phyloP scores from a whole-genome alignment of 228 moss, liverwort and hornwort genomes.

The Sphagnum fallax region DNA sequence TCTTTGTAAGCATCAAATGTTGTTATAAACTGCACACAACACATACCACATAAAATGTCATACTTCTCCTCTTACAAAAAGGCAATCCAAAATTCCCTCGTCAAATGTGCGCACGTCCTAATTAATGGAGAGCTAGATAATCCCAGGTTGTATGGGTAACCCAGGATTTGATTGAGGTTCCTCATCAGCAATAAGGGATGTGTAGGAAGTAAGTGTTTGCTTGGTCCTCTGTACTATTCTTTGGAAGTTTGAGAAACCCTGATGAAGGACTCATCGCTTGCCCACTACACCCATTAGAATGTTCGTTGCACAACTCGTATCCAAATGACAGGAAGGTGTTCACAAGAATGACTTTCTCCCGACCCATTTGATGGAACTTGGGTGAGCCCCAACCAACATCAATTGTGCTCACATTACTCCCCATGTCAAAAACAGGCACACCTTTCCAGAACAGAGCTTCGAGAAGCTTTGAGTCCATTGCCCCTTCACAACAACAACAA shows the following conservation, averaged over 20 bases:
- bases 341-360: slow-evolving; percentile 95
- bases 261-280: slow-evolving; percentile 20
- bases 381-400: slow-evolving; percentile 97
- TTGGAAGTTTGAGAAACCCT: slow-evolving; percentile 50
- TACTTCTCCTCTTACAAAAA: no score
- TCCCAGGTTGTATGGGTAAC: no score
- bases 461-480: slow-evolving; percentile 78
- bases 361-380: slow-evolving; percentile 93
- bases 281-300: slow-evolving; percentile 23
- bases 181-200: not conserved
- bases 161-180: not conserved
- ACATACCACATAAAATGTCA: not conserved
- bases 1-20: slow-evolving; percentile 45
- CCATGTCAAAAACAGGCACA: slow-evolving; percentile 89
- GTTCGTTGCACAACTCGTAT: slow-evolving; percentile 49
- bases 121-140: no score
- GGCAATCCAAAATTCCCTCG: no score
- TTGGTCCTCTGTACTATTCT: slow-evolving; percentile 70
- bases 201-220: slow-evolving; percentile 9
- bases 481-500: slow-evolving; percentile 34
- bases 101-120: no score
- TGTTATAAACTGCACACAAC: slow-evolving; percentile 41
- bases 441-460: slow-evolving; percentile 87
- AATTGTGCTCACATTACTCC: slow-evolving; percentile 77
- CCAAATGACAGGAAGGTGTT: slow-evolving; percentile 74